These are phyloP conservation scores for Cladophialophora exuberans DNA, from an alignment of 2,329 filamentous ascomycete genomes.

Conservation along the genomic window DNA sequence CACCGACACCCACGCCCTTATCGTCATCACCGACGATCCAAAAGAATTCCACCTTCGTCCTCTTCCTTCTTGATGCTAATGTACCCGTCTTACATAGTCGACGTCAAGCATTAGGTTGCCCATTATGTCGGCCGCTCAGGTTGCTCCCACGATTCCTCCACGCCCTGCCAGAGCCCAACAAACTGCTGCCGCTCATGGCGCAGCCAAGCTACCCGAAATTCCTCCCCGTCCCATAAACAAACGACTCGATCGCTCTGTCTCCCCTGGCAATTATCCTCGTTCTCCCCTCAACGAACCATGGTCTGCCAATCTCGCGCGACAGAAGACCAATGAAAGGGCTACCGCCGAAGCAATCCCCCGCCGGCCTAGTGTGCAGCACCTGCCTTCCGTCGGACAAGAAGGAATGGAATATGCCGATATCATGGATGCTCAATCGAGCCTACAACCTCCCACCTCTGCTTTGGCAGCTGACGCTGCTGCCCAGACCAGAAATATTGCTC, in stretches of 20 bases:
- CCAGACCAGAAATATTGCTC: constrained; percentile 76
- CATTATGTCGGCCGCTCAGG: constrained; percentile 46
- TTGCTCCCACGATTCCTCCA: constrained; percentile 64
- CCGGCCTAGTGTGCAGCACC: constrained; percentile 70
- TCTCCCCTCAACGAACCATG: constrained; percentile 78
- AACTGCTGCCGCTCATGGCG: constrained; percentile 44
- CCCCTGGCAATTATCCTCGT: constrained; percentile 77
- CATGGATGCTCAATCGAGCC: constrained; percentile 43
- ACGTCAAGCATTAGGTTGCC: constrained; percentile 32
- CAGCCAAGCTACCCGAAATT: constrained; percentile 67
- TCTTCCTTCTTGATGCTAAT: constrained; percentile 9
- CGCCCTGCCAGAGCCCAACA: constrained; percentile 61
- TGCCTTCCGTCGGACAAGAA: constrained; percentile 87
- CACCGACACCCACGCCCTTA: constrained; percentile 1
- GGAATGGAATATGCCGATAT: constrained; percentile 82
- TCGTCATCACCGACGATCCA: constrained; percentile 4
- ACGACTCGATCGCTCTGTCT: constrained; percentile 72
- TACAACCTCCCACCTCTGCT: constrained; percentile 46
- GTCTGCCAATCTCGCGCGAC: constrained; percentile 44
- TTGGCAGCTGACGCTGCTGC: constrained; percentile 55
- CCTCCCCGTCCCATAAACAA: constrained; percentile 75
- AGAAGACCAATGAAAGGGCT: constrained; percentile 39
- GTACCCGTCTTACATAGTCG: constrained; percentile 8
- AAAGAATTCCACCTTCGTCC: constrained; percentile 6
- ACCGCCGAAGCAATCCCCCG: constrained; percentile 54